These are phyloP conservation scores for Phytopythium sindhum DNA, from an alignment of 352 stramenopile species.

Conservation along the genomic window DNA sequence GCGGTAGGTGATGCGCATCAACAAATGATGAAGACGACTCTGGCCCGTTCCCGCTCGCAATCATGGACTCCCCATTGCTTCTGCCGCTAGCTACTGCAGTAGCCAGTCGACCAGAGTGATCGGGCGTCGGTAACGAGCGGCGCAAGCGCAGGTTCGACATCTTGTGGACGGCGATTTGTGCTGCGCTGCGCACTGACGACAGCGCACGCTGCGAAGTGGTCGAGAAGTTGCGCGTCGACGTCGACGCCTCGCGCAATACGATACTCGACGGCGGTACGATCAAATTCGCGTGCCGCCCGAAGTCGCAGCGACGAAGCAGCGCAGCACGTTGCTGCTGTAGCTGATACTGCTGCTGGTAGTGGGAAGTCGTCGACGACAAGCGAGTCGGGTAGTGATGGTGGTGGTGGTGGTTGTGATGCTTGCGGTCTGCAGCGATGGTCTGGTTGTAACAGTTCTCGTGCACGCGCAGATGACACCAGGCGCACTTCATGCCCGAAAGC, in stretches of 20 bases:
- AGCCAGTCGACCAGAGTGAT: neutral
- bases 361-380: neutral
- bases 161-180: slow-evolving; percentile 62
- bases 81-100: neutral
- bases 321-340: slow-evolving; percentile 8
- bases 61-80: neutral
- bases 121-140: slow-evolving; percentile 12
- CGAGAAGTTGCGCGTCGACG: slow-evolving; percentile 19
- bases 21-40: neutral
- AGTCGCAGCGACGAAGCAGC: slow-evolving; percentile 61
- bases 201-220: slow-evolving; percentile 66
- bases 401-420: slow-evolving; percentile 19
- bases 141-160: slow-evolving; percentile 71
- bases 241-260: slow-evolving; percentile 26
- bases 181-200: slow-evolving; percentile 61
- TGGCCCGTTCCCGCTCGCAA: neutral
- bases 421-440: slow-evolving; percentile 17
- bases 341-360: slow-evolving; percentile 8
- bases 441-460: slow-evolving; percentile 76
- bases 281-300: slow-evolving; percentile 59
- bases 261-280: slow-evolving; percentile 67
- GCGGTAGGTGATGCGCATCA: neutral
- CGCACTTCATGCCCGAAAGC: slow-evolving; percentile 75
- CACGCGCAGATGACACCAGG: slow-evolving; percentile 78
- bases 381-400: slow-evolving; percentile 11